Base-by-base conservation (phyloP, 2,329 filamentous ascomycete genomes). In the Botrytis medusae region DNA sequence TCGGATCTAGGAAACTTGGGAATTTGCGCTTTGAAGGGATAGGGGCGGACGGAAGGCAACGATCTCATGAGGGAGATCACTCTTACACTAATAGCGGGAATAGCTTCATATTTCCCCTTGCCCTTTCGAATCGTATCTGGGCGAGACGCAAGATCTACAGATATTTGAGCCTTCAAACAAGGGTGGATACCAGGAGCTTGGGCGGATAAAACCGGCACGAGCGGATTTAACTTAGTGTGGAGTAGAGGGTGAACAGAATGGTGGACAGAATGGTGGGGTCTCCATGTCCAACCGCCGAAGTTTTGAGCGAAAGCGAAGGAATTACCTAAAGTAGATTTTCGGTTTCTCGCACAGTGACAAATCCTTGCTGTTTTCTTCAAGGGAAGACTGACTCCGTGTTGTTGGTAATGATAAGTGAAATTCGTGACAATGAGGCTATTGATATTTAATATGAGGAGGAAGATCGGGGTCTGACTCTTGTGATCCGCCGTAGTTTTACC, bases 271-370 rank as follows among this genome's bases (percentile, higher is more conserved):
- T 40, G 46, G 69, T 64, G 60, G 69, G 42, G 69, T 71, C 64
- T 68, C 64, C 64, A 67, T 48, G 16, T 69, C 37, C 44, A 64
- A 57, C 64, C 60, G 60, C 69, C 69, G 69, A 71, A n/a, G 12
- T 29, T 65, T 71, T 44, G 42, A 71, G 69, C 60, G 57, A 71
- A 61, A 71, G 69, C 57, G 59, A 71, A 51, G 29, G 34, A 37
- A 32, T 65, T 8, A 61, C 59, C 59, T n/a, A 61, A 57, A 40
- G 59, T 16, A 61, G 59, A 40, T n/a, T n/a, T 29, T 8, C 22
- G 20, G 1, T 7, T 61, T 16, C 22, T 40, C 2, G 29, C 51
- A 4, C 29, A 61, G 22, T n/a, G 4, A 61, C 12, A 14, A 10
- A 16, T 42, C 34, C 60, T 62, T 9, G 60, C 14, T 18, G 60